Evolutionary conservation across 2,329 filamentous ascomycete genomes (phyloP), one percentile per base, ranked within the genome.

Genomic region (Fusarium albidum): DNA sequence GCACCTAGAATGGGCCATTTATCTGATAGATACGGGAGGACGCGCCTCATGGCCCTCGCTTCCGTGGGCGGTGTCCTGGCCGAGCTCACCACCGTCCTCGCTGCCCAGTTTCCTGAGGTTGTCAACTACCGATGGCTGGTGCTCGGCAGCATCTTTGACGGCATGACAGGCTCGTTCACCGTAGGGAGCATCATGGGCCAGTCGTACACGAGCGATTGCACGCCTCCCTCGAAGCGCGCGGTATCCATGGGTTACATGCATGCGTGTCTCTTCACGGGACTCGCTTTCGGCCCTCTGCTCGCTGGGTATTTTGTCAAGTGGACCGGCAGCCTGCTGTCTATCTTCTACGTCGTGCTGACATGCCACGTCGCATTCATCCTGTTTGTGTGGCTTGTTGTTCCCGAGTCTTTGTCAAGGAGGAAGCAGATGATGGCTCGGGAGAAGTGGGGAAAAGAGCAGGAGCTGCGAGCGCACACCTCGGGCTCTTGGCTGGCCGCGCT

Each of bases 201-300:
- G 71, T 92, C 94, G 0, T 99, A 98, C 72, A 88, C 90, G 11
- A 88, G 91, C 33, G 95, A 99, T 72, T 96, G 92, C 73, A 94
- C 92, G 1, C 79, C 89, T 5, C 90, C 92, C 0, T 88, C 90
- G 26, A 85, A 85, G 67, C 86, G 95, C 15, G 90, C 89, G 54
- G 89, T 96, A 8, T 85, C 87, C 5, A 95, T 98, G 71, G 93
- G 92, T 7, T 94, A 93, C 69, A 88, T 98, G 65, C 91, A 98
- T 66, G 92, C 91, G 10, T 92, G 89, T 63, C 79, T 99, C 9
- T 98, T 96, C 72, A 82, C 84, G 2, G 95, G 95, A n/a, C 85
- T 98, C 38, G 94, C 95, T 0, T 74, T 94, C 27, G 95, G 95
- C 0, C 95, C 95, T 8, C 80, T 96, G 3, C 68, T 96, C 17